A percentile compares a stretch with the other conserved stretches of the same genome.
These are phyloP conservation scores for Thymus mandschuricus DNA, from an alignment of 257 asterid genomes.

Conservation along the genomic window DNA sequence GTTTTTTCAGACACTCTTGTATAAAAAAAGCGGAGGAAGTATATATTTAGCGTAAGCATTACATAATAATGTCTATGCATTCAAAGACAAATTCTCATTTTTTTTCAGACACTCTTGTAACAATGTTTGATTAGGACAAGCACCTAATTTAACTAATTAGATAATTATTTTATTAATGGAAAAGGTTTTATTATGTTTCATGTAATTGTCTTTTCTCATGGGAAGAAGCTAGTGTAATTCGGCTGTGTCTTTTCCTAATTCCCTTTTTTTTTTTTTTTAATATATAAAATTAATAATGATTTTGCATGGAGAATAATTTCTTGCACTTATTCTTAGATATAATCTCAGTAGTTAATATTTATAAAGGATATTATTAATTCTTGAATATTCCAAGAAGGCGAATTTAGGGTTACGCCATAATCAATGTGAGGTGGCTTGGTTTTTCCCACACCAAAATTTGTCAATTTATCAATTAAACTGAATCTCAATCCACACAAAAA, in stretches of 20 bases:
- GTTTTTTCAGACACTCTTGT: no score
- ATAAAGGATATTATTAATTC: neutral
- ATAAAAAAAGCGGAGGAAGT: no score
- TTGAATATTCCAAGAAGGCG: neutral
- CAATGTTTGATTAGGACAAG: conserved; percentile 3
- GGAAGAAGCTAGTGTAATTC: conserved; percentile 18
- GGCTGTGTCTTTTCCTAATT: neutral
- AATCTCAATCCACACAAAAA: no score
- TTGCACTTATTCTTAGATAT: neutral
- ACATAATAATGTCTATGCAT: no score
- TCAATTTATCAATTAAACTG: neutral
- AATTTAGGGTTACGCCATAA: neutral
- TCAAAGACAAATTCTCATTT: no score
- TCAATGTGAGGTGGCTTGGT: conserved; percentile 5
- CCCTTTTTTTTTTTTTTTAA: no score
- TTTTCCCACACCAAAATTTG: conserved; percentile 4
- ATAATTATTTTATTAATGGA: neutral
- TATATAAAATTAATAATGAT: no score
- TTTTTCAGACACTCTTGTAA: conserved; percentile 2
- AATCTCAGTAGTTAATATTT: neutral
- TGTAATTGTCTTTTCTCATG: conserved; percentile 19
- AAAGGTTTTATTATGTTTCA: neutral
- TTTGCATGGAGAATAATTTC: no score
- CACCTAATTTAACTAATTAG: neutral
- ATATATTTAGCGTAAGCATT: no score